Base-by-base conservation (phyloP, 805 yeast genomes). In the Metschnikowia peoriensis region DNA sequence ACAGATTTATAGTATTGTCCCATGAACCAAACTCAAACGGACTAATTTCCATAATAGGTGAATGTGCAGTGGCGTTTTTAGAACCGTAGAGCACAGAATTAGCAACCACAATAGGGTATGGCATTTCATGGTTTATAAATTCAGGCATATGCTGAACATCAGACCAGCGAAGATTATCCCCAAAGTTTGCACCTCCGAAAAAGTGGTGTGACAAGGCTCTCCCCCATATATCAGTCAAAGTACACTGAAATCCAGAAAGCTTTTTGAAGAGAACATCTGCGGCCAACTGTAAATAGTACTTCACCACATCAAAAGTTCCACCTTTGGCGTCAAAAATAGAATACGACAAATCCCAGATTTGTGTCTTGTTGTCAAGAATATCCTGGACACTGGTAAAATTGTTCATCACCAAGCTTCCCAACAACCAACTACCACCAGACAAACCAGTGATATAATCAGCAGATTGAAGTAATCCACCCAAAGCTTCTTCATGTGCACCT, bases 1-100 rank as follows among this genome's bases (percentile, higher is more conserved):
- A 85, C 12, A 79, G 68, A 29, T 72, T 66, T 34, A 78, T 55
- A 35, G 66, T 63, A 3, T 68, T 55, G 55, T 83, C 86, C 88
- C 88, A 85, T 0, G 86, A 81, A 0, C 89, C 89, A 68, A 84
- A 82, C 53, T 85, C 89, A 61, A 66, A 82, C 0, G 88, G 88
- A 10, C 78, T 81, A 55, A 84, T 77, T 62, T 85, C 89, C 53
- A 83, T 75, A 3, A 81, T 52, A 51, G 74, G 75, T 0, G 84
- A 76, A 1, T 61, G 17, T 41, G 66, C 61, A 22, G 70, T 61
- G 7, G 49, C 51, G 45, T 57, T 62, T 7, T 57, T 56, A 4
- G 73, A 66, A 17, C 62, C 68, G 4, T 76, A 78, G 46, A 66
- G 70, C 55, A 72, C 74, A 46, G 69, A 72, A 6, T 68, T 59